Evolutionary conservation across 139 green algal species (phyloP).

Genomic region (Chlorella ohadii): DNA sequence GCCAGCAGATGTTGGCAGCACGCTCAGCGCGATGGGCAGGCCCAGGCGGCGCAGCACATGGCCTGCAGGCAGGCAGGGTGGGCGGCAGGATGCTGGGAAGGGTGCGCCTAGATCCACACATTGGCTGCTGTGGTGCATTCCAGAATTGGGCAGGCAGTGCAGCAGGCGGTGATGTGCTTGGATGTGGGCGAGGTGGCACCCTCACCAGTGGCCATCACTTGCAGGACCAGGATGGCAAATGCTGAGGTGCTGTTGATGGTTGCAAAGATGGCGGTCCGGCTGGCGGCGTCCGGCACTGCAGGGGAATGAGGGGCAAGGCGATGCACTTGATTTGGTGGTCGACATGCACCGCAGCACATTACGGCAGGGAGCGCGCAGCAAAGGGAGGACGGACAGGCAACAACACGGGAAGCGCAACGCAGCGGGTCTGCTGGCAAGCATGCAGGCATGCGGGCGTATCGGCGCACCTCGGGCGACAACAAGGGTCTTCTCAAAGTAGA

Average conservation of each 20-base stretch:
- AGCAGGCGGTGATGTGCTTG: not conserved
- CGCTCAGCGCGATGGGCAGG: constrained; percentile 32
- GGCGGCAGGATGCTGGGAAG: no score
- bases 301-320: not conserved
- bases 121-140: no score
- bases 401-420: no score
- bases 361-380: no score
- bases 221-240: constrained; percentile 56
- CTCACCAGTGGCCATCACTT: constrained; percentile 56
- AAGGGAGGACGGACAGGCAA: no score
- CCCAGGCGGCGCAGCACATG: constrained; percentile 43
- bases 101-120: no score
- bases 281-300: constrained; percentile 29
- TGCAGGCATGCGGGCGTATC: no score
- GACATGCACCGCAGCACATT: not conserved
- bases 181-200: not conserved
- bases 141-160: not conserved
- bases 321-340: not conserved
- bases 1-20: constrained; percentile 26
- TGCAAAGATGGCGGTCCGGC: constrained; percentile 71
- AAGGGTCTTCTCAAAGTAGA: constrained; percentile 83
- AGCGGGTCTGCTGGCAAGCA: no score
- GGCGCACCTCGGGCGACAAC: constrained; percentile 52
- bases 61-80: no score
- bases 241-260: constrained; percentile 67